These are phyloP conservation scores for Quambalaria eucalypti DNA, from an alignment of 1,284 basidiomycete genomes.

Conservation along the genomic window DNA sequence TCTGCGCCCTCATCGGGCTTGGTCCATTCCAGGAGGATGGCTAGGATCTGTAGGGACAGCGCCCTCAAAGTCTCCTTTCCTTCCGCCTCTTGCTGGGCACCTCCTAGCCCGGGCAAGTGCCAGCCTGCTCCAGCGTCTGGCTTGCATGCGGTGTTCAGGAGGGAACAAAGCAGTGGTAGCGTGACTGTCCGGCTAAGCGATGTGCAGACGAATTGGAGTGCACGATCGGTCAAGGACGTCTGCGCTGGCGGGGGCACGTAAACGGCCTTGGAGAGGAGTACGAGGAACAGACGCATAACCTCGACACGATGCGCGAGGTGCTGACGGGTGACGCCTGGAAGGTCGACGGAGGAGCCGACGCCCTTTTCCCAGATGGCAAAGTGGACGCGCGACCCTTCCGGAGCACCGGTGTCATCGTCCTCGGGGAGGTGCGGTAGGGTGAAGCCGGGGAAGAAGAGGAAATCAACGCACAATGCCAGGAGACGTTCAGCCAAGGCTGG, in stretches of 20 bases:
- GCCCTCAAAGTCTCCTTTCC: slow-evolving; percentile 11
- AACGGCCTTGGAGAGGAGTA: slow-evolving; percentile 38
- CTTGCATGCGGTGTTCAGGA: slow-evolving; percentile 36
- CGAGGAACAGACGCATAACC: slow-evolving; percentile 33
- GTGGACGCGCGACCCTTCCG: slow-evolving; percentile 16
- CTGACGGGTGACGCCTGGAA: slow-evolving; percentile 16
- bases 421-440: slow-evolving; percentile 43
- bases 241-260: slow-evolving; percentile 27
- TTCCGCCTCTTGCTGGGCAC: slow-evolving; percentile 12
- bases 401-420: slow-evolving; percentile 10
- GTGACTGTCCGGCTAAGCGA: slow-evolving; percentile 24
- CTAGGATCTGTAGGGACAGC: slow-evolving; percentile 31
- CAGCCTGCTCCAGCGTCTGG: slow-evolving; percentile 14
- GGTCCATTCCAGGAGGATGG: slow-evolving; percentile 27
- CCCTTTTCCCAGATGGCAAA: slow-evolving; percentile 43
- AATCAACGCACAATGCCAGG: slow-evolving; percentile 22
- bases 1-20: background rate
- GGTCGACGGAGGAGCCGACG: slow-evolving; percentile 35
- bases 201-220: slow-evolving; percentile 21
- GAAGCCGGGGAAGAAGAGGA: slow-evolving; percentile 43
- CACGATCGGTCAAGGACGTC: slow-evolving; percentile 9
- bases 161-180: slow-evolving; percentile 38
- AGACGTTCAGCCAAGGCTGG: slow-evolving; percentile 21
- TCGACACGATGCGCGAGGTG: slow-evolving; percentile 35
- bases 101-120: slow-evolving; percentile 1